These are phyloP conservation scores for Zangia roseola DNA, from an alignment of 768 basidiomycete genomes.

Conservation along the genomic window DNA sequence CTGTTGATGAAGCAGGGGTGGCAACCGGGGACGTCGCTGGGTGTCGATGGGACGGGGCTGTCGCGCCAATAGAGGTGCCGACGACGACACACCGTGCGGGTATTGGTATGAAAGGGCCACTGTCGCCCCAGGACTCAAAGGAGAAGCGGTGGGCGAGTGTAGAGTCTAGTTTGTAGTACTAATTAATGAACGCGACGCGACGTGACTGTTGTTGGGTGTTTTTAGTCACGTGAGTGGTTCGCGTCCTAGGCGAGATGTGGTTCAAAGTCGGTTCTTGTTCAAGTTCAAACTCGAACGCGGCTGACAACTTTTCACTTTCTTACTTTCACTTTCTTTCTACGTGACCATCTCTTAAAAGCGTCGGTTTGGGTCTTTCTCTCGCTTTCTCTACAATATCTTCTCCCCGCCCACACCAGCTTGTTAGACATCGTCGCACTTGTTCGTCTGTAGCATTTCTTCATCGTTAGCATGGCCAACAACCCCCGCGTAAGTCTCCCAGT, in stretches of 20 bases:
- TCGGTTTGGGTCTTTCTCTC: slow-evolving; percentile 30
- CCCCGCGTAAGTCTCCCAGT: slow-evolving; percentile 55
- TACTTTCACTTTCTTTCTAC: slow-evolving; percentile 19
- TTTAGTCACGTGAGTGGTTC: slow-evolving; percentile 40
- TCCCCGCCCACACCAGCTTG: slow-evolving; percentile 8
- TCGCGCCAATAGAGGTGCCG: slow-evolving; percentile 58
- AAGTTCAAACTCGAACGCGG: slow-evolving; percentile 28
- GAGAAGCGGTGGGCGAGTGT: too few relatives aligned
- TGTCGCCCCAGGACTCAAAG: slow-evolving; percentile 15
- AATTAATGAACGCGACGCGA: slow-evolving; percentile 25
- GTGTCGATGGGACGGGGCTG: slow-evolving; percentile 36
- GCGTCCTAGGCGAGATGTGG: slow-evolving; percentile 35
- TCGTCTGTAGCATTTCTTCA: slow-evolving; percentile 26
- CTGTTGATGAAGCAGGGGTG: slow-evolving; percentile 76
- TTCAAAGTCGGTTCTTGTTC: slow-evolving; percentile 17
- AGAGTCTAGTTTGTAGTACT: too few relatives aligned
- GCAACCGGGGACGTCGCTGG: slow-evolving; percentile 56
- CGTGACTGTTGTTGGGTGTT: slow-evolving; percentile 38
- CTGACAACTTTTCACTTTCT: slow-evolving; percentile 33
- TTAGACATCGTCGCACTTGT: slow-evolving; percentile 17
- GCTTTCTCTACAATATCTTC: slow-evolving; percentile 33
- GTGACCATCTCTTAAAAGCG: slow-evolving; percentile 25
- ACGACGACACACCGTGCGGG: slow-evolving; percentile 48
- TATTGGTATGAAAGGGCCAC: slow-evolving; percentile 42
- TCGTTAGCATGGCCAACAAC: slow-evolving; percentile 54